These are phyloP conservation scores for Claviceps paspali DNA, from an alignment of 2,329 filamentous ascomycete species.

Conservation along the genomic window DNA sequence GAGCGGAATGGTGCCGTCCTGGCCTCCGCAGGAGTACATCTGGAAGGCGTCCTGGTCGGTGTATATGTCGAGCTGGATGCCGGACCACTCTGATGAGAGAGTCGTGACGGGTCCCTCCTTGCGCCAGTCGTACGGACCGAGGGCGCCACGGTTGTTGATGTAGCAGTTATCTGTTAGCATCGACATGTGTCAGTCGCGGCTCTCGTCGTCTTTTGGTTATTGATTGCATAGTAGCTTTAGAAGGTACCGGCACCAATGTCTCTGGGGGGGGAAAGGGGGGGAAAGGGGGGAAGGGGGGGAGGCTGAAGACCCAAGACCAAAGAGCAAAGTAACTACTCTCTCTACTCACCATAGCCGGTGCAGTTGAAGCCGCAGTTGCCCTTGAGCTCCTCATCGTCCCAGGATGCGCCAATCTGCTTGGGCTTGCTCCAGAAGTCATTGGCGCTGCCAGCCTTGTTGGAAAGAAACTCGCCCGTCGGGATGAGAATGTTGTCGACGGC, in stretches of 20 bases:
- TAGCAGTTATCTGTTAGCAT: conserved; percentile 53
- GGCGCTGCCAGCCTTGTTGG: conserved; percentile 50
- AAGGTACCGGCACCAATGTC: too few relatives aligned
- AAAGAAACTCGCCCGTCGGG: conserved; percentile 60
- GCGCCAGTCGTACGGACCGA: conserved; percentile 48
- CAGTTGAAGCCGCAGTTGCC: conserved; percentile 72
- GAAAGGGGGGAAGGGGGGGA: background rate
- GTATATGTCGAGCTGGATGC: conserved; percentile 69
- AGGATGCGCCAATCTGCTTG: conserved; percentile 62
- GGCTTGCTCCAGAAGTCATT: conserved; percentile 73
- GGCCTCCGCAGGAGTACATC: conserved; percentile 68
- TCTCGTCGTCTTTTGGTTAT: too few relatives aligned
- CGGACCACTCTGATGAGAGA: conserved; percentile 59
- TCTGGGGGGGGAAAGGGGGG: too few relatives aligned
- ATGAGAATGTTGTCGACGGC: conserved; percentile 57
- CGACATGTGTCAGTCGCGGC: too few relatives aligned
- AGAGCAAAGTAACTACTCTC: too few relatives aligned
- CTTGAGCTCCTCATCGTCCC: conserved; percentile 43
- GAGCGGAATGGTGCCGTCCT: conserved; percentile 55
- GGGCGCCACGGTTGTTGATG: conserved; percentile 45
- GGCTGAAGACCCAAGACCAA: background rate
- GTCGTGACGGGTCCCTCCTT: conserved; percentile 44
- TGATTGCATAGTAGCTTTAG: too few relatives aligned
- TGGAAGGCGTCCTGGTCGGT: conserved; percentile 80
- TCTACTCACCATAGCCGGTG: conserved; percentile 61